Evolutionary conservation across 2,329 filamentous ascomycete genomes (phyloP), one percentile per base, ranked within the genome.

Genomic region (Aspergillus pseudonomiae): DNA sequence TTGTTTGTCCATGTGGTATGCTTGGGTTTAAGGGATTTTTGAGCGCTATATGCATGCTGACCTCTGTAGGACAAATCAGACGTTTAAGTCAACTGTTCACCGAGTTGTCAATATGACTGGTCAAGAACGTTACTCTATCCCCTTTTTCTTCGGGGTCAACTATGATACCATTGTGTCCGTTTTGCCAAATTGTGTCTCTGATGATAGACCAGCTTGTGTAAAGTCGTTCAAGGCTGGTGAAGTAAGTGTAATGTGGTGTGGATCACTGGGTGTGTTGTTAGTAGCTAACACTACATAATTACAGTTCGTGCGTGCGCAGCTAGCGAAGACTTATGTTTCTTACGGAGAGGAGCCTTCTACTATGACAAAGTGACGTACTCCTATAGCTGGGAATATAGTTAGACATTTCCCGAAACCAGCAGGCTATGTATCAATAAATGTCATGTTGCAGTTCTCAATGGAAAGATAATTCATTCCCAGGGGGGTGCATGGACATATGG

Each of bases 121-220:
- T 0, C 54, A 74, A 48, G 78, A 81, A 65, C 68, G 79, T 0
- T 80, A 79, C 61, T 76, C 73, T 4, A 77, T 80, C 28, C 77
- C 78, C 0, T 78, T 81, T 48, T 81, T 81, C 68, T 80, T 79
- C 62, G 73, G 73, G 0, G 75, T 80, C 0, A 78, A 81, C 61
- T 79, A 80, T 24, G 75, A 80, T 61, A 64, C 68, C 0, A 73
- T 79, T 67, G 67, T 75, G 68, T 61, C 63, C 2, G 70, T 70
- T 6, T 19, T 73, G 14, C 64, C 67, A 7, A 68, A 57, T 19
- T 67, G 67, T 52, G 62, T 65, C 4, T 66, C 68, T 4, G 53
- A 55, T 6, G 64, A 67, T 3, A 62, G 58, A 4, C 62, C 63
- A 11, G 59, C 63, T 11, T 64, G 63, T 19, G 62, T 59, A n/a